Evolutionary conservation across 2,329 filamentous ascomycete species (phyloP), one percentile per base, ranked within the genome.

Genomic region (Aspergillus sp.): DNA sequence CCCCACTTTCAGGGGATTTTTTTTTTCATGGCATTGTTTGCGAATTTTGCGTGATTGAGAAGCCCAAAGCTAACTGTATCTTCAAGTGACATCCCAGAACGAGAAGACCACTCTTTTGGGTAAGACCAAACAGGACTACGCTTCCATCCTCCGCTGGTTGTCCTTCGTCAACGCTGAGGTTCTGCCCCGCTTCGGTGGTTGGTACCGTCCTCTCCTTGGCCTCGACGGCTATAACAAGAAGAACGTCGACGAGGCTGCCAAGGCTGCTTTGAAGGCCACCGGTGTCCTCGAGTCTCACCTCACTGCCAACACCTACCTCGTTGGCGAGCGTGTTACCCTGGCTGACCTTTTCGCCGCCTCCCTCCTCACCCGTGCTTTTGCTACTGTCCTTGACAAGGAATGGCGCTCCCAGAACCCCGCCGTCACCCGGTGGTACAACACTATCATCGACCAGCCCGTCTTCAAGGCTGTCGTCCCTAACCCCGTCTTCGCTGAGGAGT

Each of bases 61-160:
- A 46, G 45, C 23, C 42, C 32, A 22, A 53, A 32, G 44, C 62
- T 65, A 58, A 67, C 58, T 12, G 6, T 59, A 51, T 44, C 44
- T 44, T 50, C 46, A 51, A 97, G 93, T 98, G 71, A 90, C 93
- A 66, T 97, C 93, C 63, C 93, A 98, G 79, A 98, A 98, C 74
- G 93, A 97, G 85, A 97, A 97, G 86, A 98, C 93, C 65, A 94
- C 90, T 62, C 90, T 98, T 60, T 84, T 98, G 64, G 93, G 93
- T 70, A 97, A 97, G 86, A 98, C 90, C 78, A 98, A 98, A 86
- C 91, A 98, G 81, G 93, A 98, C 84, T 91, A 97, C 75, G 93
- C 93, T 64, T 90, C 90, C 61, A 98, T 98, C 74, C 81, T 98
- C 70, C 88, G 87, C 76, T 98, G 93, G 93, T 84, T 96, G 85